Base-by-base conservation (phyloP, 805 yeast species). In the Pichia occidentalis region DNA sequence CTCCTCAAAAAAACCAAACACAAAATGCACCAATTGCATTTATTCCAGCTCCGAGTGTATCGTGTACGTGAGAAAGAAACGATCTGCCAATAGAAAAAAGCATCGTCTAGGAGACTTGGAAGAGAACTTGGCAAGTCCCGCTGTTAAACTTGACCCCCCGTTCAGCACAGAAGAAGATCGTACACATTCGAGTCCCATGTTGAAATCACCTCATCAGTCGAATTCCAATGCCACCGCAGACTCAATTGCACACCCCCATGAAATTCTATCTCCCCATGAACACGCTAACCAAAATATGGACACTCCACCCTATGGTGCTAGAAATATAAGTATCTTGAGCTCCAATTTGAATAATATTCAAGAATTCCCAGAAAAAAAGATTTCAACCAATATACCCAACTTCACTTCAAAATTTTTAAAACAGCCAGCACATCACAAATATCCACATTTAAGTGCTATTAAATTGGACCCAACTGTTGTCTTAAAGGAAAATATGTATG, bases 41-140 rank as follows among this genome's bases (percentile, higher is more conserved):
- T 74, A 83, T 3, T 78, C 79, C 52, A 79, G 80, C 2, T 73
- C 80, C 50, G 85, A 77, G 35, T 84, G 87, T 61, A 61, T 65
- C 1, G 29, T 55, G 7, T 40, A 70, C 75, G 44, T 85, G 78
- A 18, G 85, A 68, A 52, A 56, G 34, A 51, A 54, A 22, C 40
- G 59, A 22, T 45, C 37, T 14, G 39, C 47, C n/a, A 45, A 48
- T 31, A 45, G 41, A 23, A 39, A 40, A 4, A 39, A 29, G 17
- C n/a, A n/a, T n/a, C n/a, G n/a, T n/a, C n/a, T n/a, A n/a, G n/a
- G n/a, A n/a, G n/a, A n/a, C n/a, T n/a, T n/a, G n/a, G n/a, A n/a
- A n/a, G n/a, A n/a, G n/a, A n/a, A n/a, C n/a, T n/a, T n/a, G n/a
- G n/a, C n/a, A n/a, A n/a, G n/a, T n/a, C n/a, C n/a, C n/a, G n/a